Evolutionary conservation across 1,139 yeast genomes (phyloP).

Genomic region (Hemisphaericaspora lyxosophila): DNA sequence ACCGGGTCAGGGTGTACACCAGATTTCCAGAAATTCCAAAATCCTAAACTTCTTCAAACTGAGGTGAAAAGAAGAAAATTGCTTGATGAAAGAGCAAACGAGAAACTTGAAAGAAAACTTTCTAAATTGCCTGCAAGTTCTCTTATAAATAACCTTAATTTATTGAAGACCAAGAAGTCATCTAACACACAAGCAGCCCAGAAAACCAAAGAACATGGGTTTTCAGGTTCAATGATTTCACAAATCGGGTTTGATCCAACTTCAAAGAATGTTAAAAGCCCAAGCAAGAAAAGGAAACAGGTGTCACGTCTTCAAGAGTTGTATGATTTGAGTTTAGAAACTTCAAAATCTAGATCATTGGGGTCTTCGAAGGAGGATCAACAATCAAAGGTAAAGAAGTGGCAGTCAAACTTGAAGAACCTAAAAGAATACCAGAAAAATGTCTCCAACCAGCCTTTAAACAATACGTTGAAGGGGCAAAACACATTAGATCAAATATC

Average conservation of each 20-base stretch:
- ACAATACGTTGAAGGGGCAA: background rate
- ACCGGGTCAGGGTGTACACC: slow-evolving; percentile 14
- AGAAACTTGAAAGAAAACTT: slow-evolving; percentile 31
- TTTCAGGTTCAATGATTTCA: slow-evolving; percentile 37
- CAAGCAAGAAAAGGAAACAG: slow-evolving; percentile 15
- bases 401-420: slow-evolving; percentile 22
- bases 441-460: slow-evolving; percentile 5
- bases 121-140: slow-evolving; percentile 16
- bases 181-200: background rate
- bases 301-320: slow-evolving; percentile 22
- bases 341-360: slow-evolving; percentile 20
- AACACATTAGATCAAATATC: background rate
- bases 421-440: slow-evolving; percentile 20
- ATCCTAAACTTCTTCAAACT: slow-evolving; percentile 45
- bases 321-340: slow-evolving; percentile 22
- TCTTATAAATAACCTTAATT: slow-evolving; percentile 10
- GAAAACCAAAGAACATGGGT: slow-evolving; percentile 23
- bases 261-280: slow-evolving; percentile 12
- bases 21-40: slow-evolving; percentile 34
- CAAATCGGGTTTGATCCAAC: slow-evolving; percentile 57
- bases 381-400: slow-evolving; percentile 18
- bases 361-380: slow-evolving; percentile 20
- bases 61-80: slow-evolving; percentile 34
- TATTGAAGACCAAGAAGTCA: slow-evolving; percentile 3
- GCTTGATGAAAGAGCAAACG: slow-evolving; percentile 34